Base-by-base conservation (phyloP, 2,329 filamentous ascomycete species). In the Aspergillus thermomutatus region DNA sequence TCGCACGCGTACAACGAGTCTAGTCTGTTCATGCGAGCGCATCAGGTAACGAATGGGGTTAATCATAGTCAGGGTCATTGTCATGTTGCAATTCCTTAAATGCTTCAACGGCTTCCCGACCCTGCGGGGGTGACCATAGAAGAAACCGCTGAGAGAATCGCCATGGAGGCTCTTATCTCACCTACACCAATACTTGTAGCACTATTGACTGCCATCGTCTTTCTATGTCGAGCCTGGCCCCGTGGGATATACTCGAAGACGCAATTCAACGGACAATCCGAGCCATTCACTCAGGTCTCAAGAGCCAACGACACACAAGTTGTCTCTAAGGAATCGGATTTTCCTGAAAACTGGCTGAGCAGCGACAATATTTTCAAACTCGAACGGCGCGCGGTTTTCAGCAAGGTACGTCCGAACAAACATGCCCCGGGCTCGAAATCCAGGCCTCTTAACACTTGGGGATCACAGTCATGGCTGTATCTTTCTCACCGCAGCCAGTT, bases 311-410 rank as follows among this genome's bases (percentile, higher is more conserved):
- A 56, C 17, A 14, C 34, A 28, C 37, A 48, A n/a, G 19, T 43
- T 0, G 75, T 78, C 1, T 65, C 58, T 9, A 77, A 77, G 58
- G 75, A 78, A 57, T 68, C 72, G 0, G 73, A 77, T 17, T 70
- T 79, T 40, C 77, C 77, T 40, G 66, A 67, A 49, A 63, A 69
- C 48, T 75, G 72, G 71, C 70, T 66, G 60, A 76, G 69, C 23
- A 75, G 74, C 28, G 70, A 70, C 11, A 72, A 76, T 26, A 69
- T 77, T 46, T 82, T 79, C 55, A 71, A 77, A 34, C 69, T 82
- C 4, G 80, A 83, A 63, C 72, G 73, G 52, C 75, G 80, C 31
- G 77, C 79, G 0, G 75, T 83, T 27, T 81, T 82, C 65, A 77
- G 75, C 61, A 79, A 79, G 66, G 78, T 76, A 70, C 14, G 28